Evolutionary conservation across 2,329 filamentous ascomycete species (phyloP), one percentile per base, ranked within the genome.

Genomic region (Colletotrichum navitas): DNA sequence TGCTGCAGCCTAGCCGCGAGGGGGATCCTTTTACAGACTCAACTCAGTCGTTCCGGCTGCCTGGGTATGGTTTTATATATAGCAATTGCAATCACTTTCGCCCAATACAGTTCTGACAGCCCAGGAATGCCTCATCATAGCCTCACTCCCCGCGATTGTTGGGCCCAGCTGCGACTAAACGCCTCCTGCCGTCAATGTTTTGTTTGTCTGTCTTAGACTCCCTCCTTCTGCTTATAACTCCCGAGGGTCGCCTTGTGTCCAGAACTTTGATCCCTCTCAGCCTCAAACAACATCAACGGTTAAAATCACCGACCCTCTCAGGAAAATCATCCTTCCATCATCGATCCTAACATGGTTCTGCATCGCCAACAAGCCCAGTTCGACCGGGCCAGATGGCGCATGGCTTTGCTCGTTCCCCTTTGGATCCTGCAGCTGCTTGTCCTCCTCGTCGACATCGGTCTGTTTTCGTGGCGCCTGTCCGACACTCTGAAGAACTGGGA

Each of bases 321-420:
- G 54, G 60, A 58, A 47, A 32, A 55, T 5, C n/a, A 26, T 52
- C 43, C 26, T 34, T 32, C 29, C 65, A 60, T 34, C 54, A 36
- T 41, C 12, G 18, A 52, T 24, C 24, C 41, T 29, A 81, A 78
- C 74, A 81, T 83, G 76, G 83, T 80, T 58, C 82, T 79, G 54
- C 85, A 88, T 72, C 82, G 85, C 73, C 82, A 87, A 45, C 85
- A 88, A 73, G 85, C 85, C 36, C 84, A 87, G 70, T 89, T 87
- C 73, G 82, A 83, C 67, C 83, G 86, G 39, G 84, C 88, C 21
- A 81, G 81, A 77, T 90, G 88, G 88, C 82, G 83, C 64, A 80
- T 83, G 67, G 75, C 75, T 56, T 63, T 89, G 5, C 78, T 90
- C 34, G 72, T 86, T 1, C 87, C 87, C 8, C 81, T 82, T 54